Base-by-base conservation (phyloP, 176 grass and related monocot species). In the Bromus sterilis region DNA sequence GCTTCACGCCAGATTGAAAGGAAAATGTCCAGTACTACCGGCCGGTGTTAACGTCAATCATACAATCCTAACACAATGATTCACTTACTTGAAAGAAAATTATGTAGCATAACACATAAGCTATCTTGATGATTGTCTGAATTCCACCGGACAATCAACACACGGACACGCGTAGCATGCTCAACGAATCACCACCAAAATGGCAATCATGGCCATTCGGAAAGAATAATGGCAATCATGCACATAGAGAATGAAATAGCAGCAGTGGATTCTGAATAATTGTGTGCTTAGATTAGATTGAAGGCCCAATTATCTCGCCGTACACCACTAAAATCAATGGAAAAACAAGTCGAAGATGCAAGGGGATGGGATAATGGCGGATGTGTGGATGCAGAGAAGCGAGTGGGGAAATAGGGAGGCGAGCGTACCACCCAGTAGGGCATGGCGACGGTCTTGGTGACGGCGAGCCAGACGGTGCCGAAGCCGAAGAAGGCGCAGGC, bases 401-500 rank as follows among this genome's bases (percentile, higher is more conserved):
- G 1, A 1, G 28, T 5, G 8, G 21, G 4, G 1, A 21, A 67
- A 26, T n/a, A 18, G 71, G 32, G 15, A 36, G 71, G 68, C 0
- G 41, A 71, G 66, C 85, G 35, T 57, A 98, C 96, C 86, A 90
- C 70, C 87, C 93, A 91, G 68, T 91, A 98, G 1, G 92, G 91
- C 76, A 98, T 83, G 40, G 84, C 56, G 65, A 98, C 55, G 42
- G 93, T 91, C 82, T 89, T 90, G 20, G 82, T 89, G 72, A 95
- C 96, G 76, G 90, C 90, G 58, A 95, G 93, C 93, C 92, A 98
- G 31, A 98, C 57, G 61, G 87, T 75, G 60, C 86, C 90, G 79
- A 88, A 98, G n/a, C 96, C 96, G 79, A 95, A 37, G 70, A 98
- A 88, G 51, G 90, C 91, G 80, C 70, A 95, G 28, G 89, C 87